phyloP scores from a whole-genome alignment of 345 rosid genomes.

The Cardiospermum halicacabum region DNA sequence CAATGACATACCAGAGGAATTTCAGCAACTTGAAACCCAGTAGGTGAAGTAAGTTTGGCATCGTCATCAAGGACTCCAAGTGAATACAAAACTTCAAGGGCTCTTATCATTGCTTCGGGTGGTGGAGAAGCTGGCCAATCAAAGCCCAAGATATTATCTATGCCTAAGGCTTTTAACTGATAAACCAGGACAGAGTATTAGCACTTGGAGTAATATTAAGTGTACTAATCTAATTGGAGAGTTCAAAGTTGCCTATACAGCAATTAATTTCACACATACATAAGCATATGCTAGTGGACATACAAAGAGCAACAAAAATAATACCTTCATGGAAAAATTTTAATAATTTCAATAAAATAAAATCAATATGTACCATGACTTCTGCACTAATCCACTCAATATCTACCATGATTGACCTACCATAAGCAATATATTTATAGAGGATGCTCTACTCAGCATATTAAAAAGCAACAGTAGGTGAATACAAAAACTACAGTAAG shows the following conservation, averaged over 20 bases:
- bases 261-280: neutral
- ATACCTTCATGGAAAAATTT: too few species aligned
- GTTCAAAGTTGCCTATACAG: neutral
- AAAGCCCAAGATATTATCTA: constrained; percentile 90
- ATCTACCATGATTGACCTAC: neutral
- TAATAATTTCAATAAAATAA: too few species aligned
- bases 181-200: constrained; percentile 14
- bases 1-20: constrained; percentile 76
- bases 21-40: constrained; percentile 97
- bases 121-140: constrained; percentile 97
- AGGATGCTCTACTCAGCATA: neutral
- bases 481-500: neutral
- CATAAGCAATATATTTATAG: neutral
- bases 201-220: neutral
- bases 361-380: too few species aligned
- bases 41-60: constrained; percentile 95
- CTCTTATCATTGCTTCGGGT: constrained; percentile 82
- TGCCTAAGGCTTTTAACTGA: constrained; percentile 90
- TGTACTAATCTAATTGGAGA: neutral
- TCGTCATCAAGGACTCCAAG: constrained; percentile 90
- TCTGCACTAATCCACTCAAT: neutral
- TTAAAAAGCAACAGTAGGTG: neutral
- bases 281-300: too few species aligned
- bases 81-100: constrained; percentile 92
- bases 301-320: too few species aligned